phyloP scores from a whole-genome alignment of 2,329 filamentous ascomycete species.

The Beauveria australis region DNA sequence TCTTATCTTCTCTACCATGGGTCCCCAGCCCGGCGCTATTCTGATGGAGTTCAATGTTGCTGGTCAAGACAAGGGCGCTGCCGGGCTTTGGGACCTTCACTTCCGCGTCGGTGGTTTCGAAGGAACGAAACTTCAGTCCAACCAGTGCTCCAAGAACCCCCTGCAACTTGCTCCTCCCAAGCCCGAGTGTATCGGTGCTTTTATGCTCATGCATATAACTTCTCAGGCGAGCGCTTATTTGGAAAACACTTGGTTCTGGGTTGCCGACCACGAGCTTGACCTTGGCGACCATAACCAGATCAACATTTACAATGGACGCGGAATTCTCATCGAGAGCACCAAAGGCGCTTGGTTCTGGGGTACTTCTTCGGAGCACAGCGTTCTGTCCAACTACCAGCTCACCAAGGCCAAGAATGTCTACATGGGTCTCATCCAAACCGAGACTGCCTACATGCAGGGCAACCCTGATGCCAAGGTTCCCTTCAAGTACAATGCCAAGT shows the following conservation, averaged over 20 bases:
- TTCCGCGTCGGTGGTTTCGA: conserved; percentile 82
- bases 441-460: conserved; percentile 82
- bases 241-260: conserved; percentile 89
- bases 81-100: conserved; percentile 92
- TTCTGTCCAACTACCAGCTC: conserved; percentile 80
- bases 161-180: conserved; percentile 52
- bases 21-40: conserved; percentile 77
- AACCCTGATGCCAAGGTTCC: conserved; percentile 66
- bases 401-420: conserved; percentile 69
- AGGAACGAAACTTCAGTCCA: conserved; percentile 73
- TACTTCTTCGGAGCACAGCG: conserved; percentile 60
- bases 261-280: conserved; percentile 85
- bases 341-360: conserved; percentile 74
- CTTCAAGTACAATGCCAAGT: conserved; percentile 50
- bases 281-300: conserved; percentile 65
- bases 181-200: conserved; percentile 63
- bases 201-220: conserved; percentile 60
- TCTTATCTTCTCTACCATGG: conserved; percentile 75
- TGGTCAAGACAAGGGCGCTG: conserved; percentile 56
- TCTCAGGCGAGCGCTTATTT: conserved; percentile 61
- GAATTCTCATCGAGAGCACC: conserved; percentile 67
- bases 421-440: conserved; percentile 77
- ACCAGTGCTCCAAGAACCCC: conserved; percentile 72
- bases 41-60: conserved; percentile 87
- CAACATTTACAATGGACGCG: conserved; percentile 81